Evolutionary conservation across 345 rosid species (phyloP).

Genomic region (Capsella bursapastoris): DNA sequence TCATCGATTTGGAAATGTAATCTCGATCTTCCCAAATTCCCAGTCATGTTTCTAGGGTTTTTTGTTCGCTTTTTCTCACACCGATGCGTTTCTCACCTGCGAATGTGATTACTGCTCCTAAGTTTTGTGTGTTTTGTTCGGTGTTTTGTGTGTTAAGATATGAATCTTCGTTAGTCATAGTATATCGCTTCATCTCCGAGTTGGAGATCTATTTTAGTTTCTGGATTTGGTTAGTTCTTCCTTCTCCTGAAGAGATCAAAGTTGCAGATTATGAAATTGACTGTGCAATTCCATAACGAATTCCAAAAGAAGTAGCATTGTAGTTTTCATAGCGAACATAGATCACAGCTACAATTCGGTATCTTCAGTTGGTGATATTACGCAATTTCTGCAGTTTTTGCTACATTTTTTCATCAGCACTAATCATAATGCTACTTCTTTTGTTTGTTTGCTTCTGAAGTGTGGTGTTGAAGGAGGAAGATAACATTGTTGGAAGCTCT

Average conservation of each 20-base stretch:
- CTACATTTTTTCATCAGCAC: neutral
- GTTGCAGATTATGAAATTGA: neutral
- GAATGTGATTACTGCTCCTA: neutral
- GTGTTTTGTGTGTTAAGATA: neutral
- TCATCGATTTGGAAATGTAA: conserved; percentile 20
- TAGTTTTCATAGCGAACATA: neutral
- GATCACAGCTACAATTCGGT: neutral
- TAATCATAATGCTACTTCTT: neutral
- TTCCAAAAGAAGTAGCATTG: neutral
- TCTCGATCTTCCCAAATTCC: conserved; percentile 11
- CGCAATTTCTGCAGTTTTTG: conserved; percentile 17
- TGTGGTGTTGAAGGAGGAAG: conserved; percentile 14
- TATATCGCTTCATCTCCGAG: conserved; percentile 12
- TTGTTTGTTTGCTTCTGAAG: conserved; percentile 2
- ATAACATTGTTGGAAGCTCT: conserved; percentile 24
- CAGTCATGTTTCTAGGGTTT: conserved; percentile 15
- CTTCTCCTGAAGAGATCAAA: neutral
- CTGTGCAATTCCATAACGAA: too few relatives aligned
- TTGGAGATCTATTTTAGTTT: conserved; percentile 9
- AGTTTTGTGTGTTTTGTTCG: neutral
- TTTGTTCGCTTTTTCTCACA: conserved; percentile 9
- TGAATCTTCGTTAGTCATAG: conserved; percentile 20
- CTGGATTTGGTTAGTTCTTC: conserved; percentile 5
- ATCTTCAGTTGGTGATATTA: neutral
- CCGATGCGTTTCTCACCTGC: neutral